Percentiles rank a stretch among this genome's conserved stretches.
Evolutionary conservation across 257 asterid species (phyloP).

Genomic region (Solanum peruvianum): DNA sequence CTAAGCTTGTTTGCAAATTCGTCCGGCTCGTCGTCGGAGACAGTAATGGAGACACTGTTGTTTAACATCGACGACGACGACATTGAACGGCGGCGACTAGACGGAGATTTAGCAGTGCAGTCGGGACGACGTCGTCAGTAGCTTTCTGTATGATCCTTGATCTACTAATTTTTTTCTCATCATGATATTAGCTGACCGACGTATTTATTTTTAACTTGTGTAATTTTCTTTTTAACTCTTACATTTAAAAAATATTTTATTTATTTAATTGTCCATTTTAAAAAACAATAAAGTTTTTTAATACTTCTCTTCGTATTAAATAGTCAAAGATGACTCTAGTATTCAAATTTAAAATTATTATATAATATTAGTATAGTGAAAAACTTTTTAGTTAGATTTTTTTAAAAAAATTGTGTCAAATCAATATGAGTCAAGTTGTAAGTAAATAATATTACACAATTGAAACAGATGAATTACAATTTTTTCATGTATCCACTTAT

Average conservation of each 20-base stretch:
- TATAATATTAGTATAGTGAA: too few species aligned
- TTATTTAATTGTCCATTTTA: too few species aligned
- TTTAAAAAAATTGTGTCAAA: neutral
- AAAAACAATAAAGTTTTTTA: too few species aligned
- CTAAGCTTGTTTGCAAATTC: conserved; percentile 36
- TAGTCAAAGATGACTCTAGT: too few species aligned
- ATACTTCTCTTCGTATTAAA: too few species aligned
- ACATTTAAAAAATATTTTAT: too few species aligned
- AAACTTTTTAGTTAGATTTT: too few species aligned
- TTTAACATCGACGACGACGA: conserved; percentile 24
- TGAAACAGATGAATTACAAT: too few species aligned
- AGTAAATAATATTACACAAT: too few species aligned
- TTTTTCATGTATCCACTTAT: too few species aligned
- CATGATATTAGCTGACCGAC: neutral
- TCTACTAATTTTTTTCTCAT: neutral
- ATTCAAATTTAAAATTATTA: neutral
- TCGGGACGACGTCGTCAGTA: neutral
- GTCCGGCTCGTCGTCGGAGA: conserved; percentile 65
- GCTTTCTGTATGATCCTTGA: neutral
- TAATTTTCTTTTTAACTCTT: neutral
- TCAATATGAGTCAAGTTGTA: neutral
- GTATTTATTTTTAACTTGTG: neutral
- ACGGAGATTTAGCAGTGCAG: neutral
- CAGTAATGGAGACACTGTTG: conserved; percentile 42
- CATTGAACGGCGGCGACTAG: neutral